phyloP scores from a whole-genome alignment of 2,329 filamentous ascomycete genomes.

The Trichoderma koningii region DNA sequence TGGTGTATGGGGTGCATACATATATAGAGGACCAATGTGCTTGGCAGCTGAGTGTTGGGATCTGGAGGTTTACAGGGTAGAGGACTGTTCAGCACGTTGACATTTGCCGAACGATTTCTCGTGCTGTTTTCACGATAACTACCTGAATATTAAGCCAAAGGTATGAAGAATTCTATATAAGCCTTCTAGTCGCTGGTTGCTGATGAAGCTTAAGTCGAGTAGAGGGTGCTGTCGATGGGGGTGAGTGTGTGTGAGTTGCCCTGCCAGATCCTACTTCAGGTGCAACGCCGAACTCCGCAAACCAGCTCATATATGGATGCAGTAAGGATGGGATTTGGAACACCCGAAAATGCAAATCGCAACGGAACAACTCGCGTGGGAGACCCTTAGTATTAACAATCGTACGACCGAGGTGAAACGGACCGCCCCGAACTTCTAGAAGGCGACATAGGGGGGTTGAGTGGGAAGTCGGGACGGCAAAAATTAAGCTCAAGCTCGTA shows the following conservation, averaged over 20 bases:
- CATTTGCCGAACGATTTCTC: no score
- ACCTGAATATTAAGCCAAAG: no score
- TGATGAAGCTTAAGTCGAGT: no score
- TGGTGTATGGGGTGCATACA: slow-evolving; percentile 1
- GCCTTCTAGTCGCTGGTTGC: no score
- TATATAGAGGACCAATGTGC: background rate
- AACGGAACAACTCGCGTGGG: background rate
- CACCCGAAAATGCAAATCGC: background rate
- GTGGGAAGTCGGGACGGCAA: background rate
- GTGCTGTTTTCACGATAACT: background rate
- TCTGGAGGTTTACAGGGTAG: slow-evolving; percentile 8
- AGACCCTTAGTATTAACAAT: background rate
- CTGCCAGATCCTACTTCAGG: no score
- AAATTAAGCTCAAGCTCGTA: slow-evolving; percentile 17
- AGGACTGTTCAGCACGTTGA: background rate
- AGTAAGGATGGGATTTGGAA: background rate
- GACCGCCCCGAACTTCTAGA: slow-evolving; percentile 13
- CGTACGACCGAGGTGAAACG: background rate
- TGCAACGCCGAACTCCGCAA: no score
- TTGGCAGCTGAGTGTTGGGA: background rate
- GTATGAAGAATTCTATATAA: no score
- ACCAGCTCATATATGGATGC: no score
- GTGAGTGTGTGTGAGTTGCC: no score
- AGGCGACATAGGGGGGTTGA: background rate
- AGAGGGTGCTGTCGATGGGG: no score